Evolutionary conservation across 352 stramenopile species (phyloP), one percentile per base, ranked within the genome.

Genomic region (Peronospora belbahrii): DNA sequence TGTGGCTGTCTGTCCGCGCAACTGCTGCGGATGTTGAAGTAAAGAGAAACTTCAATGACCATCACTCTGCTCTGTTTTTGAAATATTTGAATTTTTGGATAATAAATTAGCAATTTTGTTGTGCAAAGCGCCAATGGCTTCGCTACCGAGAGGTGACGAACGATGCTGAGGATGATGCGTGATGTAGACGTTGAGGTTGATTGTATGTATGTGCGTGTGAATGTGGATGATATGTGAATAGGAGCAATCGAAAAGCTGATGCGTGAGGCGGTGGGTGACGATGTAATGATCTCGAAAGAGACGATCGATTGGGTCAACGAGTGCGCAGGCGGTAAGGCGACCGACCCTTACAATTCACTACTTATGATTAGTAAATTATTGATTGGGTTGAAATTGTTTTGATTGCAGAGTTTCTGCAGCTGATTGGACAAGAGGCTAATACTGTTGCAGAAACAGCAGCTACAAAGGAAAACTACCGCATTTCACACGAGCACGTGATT

Each of bases 401-500:
- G 23, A 1, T 20, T 39, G 37, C 35, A 88, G 77, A 75, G 20
- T 79, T 89, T 24, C 19, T 85, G 35, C 57, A 62, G 14, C 19
- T 63, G 14, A 20, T 89, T 17, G 69, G 75, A 2, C 41, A 62
- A 0, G 62, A 70, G 15, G 68, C 78, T 11, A 87, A 89, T 36
- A 48, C 40, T 2, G 53, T 79, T 7, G 78, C 78, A 0, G 70
- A 80, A 40, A 52, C 36, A 3, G 37, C 42, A 17, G 60, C 74
- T 9, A 81, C 66, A 49, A 81, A 71, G 39, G 72, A 89, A 31
- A 82, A 83, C 46, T 85, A 85, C 39, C 78, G 78, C 35, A 74
- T 89, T 38, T 65, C 63, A 13, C 30, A 65, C n/a, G 72, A 84
- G 9, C 65, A 87, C 37, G 62, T 85, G 13, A 52, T 70, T 20